Conservation (phyloP, 1,284 basidiomycete genomes). For the Cryptococcus sp. region DNA sequence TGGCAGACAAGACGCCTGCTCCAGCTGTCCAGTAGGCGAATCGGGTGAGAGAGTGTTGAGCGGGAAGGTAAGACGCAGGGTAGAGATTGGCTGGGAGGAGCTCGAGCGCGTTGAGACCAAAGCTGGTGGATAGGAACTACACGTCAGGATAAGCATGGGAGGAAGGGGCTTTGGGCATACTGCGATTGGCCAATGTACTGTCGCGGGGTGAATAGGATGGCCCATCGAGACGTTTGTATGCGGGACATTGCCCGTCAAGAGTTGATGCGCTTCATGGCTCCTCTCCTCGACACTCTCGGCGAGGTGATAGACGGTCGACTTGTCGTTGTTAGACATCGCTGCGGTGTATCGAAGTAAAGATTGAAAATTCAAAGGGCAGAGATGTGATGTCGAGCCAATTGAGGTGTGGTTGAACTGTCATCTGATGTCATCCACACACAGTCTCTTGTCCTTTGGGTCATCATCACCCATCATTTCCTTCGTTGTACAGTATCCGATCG, state of each 20-base stretch:
- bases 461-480: too few species aligned
- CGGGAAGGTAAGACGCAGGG: conserved; percentile 21
- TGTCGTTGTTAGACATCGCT: too few species aligned
- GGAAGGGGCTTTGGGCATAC: conserved; percentile 8
- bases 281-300: conserved; percentile 12
- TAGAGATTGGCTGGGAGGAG: conserved; percentile 19
- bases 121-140: conserved; percentile 28
- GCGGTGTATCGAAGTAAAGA: too few species aligned
- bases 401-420: too few species aligned
- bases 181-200: conserved; percentile 28
- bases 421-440: too few species aligned
- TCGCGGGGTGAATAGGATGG: conserved; percentile 27
- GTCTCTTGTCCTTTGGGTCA: too few species aligned
- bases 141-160: not conserved
- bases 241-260: conserved; percentile 17
- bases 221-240: conserved; percentile 14
- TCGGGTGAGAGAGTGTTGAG: conserved; percentile 14
- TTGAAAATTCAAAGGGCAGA: too few species aligned
- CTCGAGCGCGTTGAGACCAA: conserved; percentile 22
- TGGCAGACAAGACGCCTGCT: conserved; percentile 25
- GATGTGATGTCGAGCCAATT: too few species aligned
- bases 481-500: too few species aligned
- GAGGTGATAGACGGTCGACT: not conserved
- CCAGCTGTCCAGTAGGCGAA: conserved; percentile 30
- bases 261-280: conserved; percentile 11